phyloP scores from a whole-genome alignment of 2,329 filamentous ascomycete species.

The Fusarium poae region DNA sequence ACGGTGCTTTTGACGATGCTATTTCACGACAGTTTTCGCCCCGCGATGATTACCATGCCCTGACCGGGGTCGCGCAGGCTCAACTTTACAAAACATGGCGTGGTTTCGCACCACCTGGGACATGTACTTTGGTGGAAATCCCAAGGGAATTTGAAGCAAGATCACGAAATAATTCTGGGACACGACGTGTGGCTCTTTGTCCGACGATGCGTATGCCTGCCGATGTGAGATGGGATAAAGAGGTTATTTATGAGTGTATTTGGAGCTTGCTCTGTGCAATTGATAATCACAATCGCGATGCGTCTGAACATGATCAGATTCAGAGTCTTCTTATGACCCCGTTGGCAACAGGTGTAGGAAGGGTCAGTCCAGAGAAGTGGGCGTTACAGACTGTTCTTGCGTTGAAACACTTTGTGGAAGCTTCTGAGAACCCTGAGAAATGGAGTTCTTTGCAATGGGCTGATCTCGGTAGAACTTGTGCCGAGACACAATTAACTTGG shows the following conservation, averaged over 20 bases:
- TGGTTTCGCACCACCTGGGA: conserved; percentile 65
- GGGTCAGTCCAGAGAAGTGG: conserved; percentile 62
- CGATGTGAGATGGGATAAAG: conserved; percentile 62
- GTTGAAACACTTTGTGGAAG: conserved; percentile 65
- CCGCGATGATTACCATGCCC: conserved; percentile 58
- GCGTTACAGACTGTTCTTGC: conserved; percentile 64
- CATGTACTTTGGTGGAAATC: conserved; percentile 62
- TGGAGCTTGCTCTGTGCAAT: conserved; percentile 65
- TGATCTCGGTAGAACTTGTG: conserved; percentile 31
- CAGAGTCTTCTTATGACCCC: conserved; percentile 64
- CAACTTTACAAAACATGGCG: conserved; percentile 61
- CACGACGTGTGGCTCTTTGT: conserved; percentile 62
- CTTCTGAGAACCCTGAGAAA: conserved; percentile 57
- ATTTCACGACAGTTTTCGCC: conserved; percentile 64
- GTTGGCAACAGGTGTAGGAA: conserved; percentile 62
- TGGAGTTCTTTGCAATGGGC: conserved; percentile 59
- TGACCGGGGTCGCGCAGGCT: conserved; percentile 60
- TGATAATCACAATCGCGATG: conserved; percentile 60
- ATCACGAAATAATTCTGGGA: conserved; percentile 57
- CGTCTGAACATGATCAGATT: conserved; percentile 50
- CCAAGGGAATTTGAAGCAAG: conserved; percentile 53
- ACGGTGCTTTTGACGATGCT: conserved; percentile 68
- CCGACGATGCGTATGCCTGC: conserved; percentile 66
- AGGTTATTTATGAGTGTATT: conserved; percentile 66
- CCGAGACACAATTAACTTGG: conserved; percentile 31